phyloP scores from a whole-genome alignment of 352 stramenopile genomes.

The Phytophthora niederhauseri region DNA sequence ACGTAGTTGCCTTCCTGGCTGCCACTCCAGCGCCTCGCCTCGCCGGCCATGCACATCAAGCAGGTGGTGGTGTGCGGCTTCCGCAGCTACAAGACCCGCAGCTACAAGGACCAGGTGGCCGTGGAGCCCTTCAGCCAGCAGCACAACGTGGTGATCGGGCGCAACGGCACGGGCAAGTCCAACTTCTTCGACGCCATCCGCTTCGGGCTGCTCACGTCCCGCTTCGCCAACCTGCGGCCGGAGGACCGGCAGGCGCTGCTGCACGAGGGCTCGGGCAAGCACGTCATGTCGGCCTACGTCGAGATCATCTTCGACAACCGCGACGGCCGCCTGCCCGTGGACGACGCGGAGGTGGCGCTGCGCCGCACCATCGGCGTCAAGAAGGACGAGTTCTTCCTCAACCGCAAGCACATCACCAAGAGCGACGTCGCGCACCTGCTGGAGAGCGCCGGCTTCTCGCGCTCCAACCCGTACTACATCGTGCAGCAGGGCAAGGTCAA shows the following conservation, averaged over 20 bases:
- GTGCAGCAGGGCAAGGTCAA: slow-evolving; percentile 99
- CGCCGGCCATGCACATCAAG: slow-evolving; percentile 96
- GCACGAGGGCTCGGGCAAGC: slow-evolving; percentile 94
- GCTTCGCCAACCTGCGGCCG: slow-evolving; percentile 92
- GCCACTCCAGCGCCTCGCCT: background rate
- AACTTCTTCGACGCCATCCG: slow-evolving; percentile 99
- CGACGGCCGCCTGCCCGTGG: slow-evolving; percentile 94
- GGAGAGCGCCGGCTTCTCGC: slow-evolving; percentile 98
- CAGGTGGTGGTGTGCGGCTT: slow-evolving; percentile 96
- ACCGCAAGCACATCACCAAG: slow-evolving; percentile 98
- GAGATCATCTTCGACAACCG: slow-evolving; percentile 99
- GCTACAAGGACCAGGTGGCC: slow-evolving; percentile 92
- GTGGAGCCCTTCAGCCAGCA: slow-evolving; percentile 94
- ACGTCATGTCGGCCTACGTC: slow-evolving; percentile 98
- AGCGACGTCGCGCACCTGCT: slow-evolving; percentile 98
- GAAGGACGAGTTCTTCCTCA: slow-evolving; percentile 99
- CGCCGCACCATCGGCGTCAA: slow-evolving; percentile 99
- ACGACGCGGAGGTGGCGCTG: slow-evolving; percentile 95
- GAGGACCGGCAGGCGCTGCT: slow-evolving; percentile 95
- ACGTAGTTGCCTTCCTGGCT: background rate
- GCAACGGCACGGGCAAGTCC: slow-evolving; percentile 97
- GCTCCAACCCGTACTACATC: slow-evolving; percentile 99
- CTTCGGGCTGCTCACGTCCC: slow-evolving; percentile 96
- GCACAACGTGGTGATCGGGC: slow-evolving; percentile 98
- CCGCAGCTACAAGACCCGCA: slow-evolving; percentile 95